Base-by-base conservation (phyloP, 2,329 filamentous ascomycete genomes). In the Hypocreales sp. region DNA sequence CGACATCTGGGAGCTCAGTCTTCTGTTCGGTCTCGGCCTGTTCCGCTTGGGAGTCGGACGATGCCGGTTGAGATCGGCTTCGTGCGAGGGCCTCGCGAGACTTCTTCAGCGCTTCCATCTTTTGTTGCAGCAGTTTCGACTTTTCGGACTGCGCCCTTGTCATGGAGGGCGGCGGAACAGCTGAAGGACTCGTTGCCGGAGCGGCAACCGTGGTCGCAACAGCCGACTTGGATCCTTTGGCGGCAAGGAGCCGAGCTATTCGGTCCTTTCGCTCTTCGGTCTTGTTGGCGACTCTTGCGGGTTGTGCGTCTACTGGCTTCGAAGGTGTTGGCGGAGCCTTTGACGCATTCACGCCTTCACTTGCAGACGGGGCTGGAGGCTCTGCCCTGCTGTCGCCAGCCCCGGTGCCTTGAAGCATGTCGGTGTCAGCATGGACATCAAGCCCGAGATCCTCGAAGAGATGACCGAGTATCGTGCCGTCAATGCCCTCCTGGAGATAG, bases 171-270 rank as follows among this genome's bases (percentile, higher is more conserved):
- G 17, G 22, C 26, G 22, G 15, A 15, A 24, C 14, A 12, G 33
- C 27, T 4, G 19, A 13, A n/a, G 14, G 31, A 20, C 35, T 18
- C 5, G 39, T 25, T 10, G 18, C 21, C 33, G 20, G 19, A 15
- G 27, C 9, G 14, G 31, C 25, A 10, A 36, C 25, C 1, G 31
- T 29, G 16, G 33, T 12, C 17, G 45, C 28, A 15, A 40, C 34
- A 15, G 40, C 23, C 30, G 41, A 27, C 19, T 75, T 79, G 19
- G 69, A 67, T 27, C 64, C 66, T 46, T 80, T 84, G 2, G 70
- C 72, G n/a, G 79, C 79, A 29, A 84, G 60, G 30, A 84, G 63
- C 26, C 76, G 71, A 4, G 79, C 79, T 33, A 87, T 81, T 22
- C 80, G 71, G 37, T 83, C 79, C 39, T 80, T 81, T 14, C 80